Percentiles rank a stretch among this genome's conserved stretches.
Conservation (phyloP, 169 alveolate genomes). For the Cyclospora cayetanensis region DNA sequence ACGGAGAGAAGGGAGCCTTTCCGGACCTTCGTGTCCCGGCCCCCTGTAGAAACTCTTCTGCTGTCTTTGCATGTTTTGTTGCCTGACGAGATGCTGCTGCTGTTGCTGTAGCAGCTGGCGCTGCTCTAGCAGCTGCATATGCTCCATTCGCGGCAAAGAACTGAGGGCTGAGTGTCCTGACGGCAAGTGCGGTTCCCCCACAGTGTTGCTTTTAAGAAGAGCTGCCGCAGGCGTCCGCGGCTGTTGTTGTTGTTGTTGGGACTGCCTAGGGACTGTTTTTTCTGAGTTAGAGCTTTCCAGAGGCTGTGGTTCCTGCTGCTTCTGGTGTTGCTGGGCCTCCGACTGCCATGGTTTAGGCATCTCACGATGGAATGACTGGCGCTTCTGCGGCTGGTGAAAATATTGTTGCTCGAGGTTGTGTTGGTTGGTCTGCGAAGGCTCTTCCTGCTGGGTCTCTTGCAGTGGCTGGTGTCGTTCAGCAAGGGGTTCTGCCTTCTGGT, state of each 20-base stretch:
- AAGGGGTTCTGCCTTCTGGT: background rate
- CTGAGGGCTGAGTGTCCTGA: background rate
- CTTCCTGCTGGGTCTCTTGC: background rate
- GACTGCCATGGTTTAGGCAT: too few species aligned
- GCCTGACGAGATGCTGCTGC: slow-evolving; percentile 29
- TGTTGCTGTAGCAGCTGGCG: slow-evolving; percentile 43
- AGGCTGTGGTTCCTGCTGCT: background rate
- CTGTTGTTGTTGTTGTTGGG: background rate
- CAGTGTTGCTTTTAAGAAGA: background rate
- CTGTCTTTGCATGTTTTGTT: slow-evolving; percentile 27
- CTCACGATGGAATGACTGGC: background rate
- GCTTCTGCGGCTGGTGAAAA: background rate
- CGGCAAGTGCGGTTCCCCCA: slow-evolving; percentile 7
- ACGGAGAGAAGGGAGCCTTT: slow-evolving; percentile 3
- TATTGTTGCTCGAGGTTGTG: background rate
- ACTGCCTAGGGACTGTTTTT: background rate
- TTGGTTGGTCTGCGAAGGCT: background rate
- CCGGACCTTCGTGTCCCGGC: background rate
- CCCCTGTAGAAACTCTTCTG: background rate
- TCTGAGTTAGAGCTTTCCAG: background rate
- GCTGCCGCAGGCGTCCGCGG: background rate
- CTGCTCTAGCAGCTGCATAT: slow-evolving; percentile 36
- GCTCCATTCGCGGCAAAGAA: background rate
- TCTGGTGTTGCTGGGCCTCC: background rate
- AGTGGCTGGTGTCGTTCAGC: background rate